phyloP scores from a whole-genome alignment of 306 rosid genomes.

The Mimosa pudica region DNA sequence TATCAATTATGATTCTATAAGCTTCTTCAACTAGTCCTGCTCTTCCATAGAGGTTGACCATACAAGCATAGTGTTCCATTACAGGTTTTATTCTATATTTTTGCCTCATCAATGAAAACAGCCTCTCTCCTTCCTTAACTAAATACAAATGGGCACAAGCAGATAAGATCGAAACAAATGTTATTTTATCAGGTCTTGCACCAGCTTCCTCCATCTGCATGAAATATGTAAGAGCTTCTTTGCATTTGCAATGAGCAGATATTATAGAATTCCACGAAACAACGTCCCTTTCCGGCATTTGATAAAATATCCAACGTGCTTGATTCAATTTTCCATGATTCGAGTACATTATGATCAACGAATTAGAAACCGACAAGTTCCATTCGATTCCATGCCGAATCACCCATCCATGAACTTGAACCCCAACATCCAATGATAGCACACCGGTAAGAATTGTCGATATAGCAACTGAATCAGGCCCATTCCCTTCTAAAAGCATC shows the following conservation, averaged over 20 bases:
- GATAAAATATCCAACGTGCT: constrained; percentile 60
- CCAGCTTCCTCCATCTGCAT: constrained; percentile 62
- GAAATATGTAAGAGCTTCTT: constrained; percentile 59
- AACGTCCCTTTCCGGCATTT: constrained; percentile 76
- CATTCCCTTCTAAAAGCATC: constrained; percentile 57
- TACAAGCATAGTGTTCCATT: constrained; percentile 85
- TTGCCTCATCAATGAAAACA: constrained; percentile 61
- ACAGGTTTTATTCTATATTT: constrained; percentile 71
- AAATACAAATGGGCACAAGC: constrained; percentile 72
- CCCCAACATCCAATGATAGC: constrained; percentile 47
- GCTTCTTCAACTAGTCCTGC: constrained; percentile 78
- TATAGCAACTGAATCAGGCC: constrained; percentile 66
- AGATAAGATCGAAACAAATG: constrained; percentile 77
- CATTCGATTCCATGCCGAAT: constrained; percentile 61
- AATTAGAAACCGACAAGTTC: constrained; percentile 71
- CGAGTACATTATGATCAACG: constrained; percentile 67
- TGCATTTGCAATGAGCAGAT: constrained; percentile 65
- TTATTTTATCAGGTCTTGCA: constrained; percentile 60
- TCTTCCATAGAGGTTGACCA: constrained; percentile 90
- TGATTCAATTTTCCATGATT: constrained; percentile 53
- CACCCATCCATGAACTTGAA: constrained; percentile 80
- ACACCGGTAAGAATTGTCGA: constrained; percentile 53
- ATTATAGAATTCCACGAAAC: constrained; percentile 88
- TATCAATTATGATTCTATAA: constrained; percentile 50
- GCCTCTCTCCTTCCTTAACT: constrained; percentile 67